Evolutionary conservation across 345 rosid genomes (phyloP).

Genomic region (Passiflora organensis): DNA sequence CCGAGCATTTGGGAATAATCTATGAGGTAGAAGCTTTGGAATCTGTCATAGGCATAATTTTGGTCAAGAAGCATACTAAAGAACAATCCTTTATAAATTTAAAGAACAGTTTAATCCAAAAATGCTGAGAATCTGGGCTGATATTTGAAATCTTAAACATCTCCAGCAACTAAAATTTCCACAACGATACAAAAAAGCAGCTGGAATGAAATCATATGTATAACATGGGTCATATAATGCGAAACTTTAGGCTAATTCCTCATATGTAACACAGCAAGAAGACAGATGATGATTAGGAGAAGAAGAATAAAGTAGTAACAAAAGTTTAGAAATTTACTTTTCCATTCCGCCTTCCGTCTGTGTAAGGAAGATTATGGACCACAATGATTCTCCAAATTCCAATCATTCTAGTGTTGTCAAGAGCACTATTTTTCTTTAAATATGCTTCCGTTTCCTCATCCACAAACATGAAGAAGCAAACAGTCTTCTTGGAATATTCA

Average conservation of each 20-base stretch:
- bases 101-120: background rate
- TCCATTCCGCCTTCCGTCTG: slow-evolving; percentile 89
- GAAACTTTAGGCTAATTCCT: background rate
- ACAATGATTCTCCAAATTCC: slow-evolving; percentile 95
- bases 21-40: slow-evolving; percentile 74
- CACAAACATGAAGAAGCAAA: slow-evolving; percentile 91
- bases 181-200: no score
- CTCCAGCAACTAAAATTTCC: no score
- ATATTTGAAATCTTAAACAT: no score
- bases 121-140: background rate
- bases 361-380: slow-evolving; percentile 78
- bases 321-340: slow-evolving; percentile 44
- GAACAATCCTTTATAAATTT: background rate
- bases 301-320: background rate
- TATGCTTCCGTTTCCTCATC: slow-evolving; percentile 90
- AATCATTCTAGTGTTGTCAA: slow-evolving; percentile 46
- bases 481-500: slow-evolving; percentile 62
- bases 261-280: background rate
- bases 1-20: slow-evolving; percentile 90
- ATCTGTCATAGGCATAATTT: slow-evolving; percentile 37
- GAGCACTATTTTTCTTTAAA: slow-evolving; percentile 56
- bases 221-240: no score
- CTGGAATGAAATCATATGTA: no score
- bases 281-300: background rate
- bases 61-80: slow-evolving; percentile 17